Percentiles rank a stretch among this genome's conserved stretches.
phyloP scores from a whole-genome alignment of 805 yeast genomes.

The Candida quercuum region DNA sequence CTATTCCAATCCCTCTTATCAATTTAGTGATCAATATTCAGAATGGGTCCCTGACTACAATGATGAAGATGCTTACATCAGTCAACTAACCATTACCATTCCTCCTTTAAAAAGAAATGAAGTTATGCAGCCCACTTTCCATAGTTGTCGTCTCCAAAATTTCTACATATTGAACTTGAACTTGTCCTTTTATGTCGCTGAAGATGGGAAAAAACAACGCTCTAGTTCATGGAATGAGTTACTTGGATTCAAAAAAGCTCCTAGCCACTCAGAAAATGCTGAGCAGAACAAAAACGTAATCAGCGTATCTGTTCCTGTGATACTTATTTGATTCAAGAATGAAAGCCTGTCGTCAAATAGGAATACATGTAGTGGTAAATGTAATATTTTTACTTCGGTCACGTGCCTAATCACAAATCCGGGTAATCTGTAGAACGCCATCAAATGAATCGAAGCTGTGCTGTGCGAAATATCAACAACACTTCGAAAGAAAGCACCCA shows the following conservation, averaged over 20 bases:
- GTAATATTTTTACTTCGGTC: too few species aligned
- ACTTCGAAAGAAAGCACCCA: not conserved
- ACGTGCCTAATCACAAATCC: too few species aligned
- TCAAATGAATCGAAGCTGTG: not conserved
- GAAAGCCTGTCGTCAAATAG: too few species aligned
- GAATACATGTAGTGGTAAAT: too few species aligned
- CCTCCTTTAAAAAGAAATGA: conserved; percentile 7
- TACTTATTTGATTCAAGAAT: too few species aligned
- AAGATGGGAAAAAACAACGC: too few species aligned
- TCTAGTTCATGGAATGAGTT: too few species aligned
- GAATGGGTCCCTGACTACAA: conserved; percentile 18
- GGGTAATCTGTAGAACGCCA: not conserved
- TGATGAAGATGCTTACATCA: conserved; percentile 2
- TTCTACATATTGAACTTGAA: conserved; percentile 10
- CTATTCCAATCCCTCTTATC: not conserved
- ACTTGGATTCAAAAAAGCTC: too few species aligned
- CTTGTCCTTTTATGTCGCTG: conserved; percentile 1
- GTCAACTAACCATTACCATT: conserved; percentile 6
- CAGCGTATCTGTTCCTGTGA: too few species aligned
- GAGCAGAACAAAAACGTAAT: too few species aligned
- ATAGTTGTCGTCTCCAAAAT: conserved; percentile 18
- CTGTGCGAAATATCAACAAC: not conserved
- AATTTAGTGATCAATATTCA: not conserved
- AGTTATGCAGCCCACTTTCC: conserved; percentile 13
- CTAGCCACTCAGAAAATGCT: too few species aligned